These are phyloP conservation scores for Mycena maculata DNA, from an alignment of 768 basidiomycete species.

Conservation along the genomic window DNA sequence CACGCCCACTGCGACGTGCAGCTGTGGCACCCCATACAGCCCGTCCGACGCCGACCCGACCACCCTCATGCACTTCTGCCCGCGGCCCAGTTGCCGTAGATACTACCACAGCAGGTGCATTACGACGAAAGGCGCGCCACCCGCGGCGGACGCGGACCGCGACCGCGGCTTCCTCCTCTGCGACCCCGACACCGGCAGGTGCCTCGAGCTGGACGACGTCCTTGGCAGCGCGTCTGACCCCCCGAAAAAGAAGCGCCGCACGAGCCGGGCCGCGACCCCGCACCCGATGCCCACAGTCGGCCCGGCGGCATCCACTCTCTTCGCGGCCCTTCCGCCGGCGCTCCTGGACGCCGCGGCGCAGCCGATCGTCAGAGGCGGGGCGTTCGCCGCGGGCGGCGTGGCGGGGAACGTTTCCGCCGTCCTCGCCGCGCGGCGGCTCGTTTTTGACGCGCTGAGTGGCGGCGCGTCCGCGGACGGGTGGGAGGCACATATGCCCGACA, in stretches of 20 bases:
- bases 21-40: conserved; percentile 60
- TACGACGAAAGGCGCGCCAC: conserved; percentile 33
- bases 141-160: background rate
- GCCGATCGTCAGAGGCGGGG: conserved; percentile 62
- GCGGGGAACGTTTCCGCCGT: conserved; percentile 65
- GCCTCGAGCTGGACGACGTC: background rate
- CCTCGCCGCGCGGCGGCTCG: conserved; percentile 57
- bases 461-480: conserved; percentile 1
- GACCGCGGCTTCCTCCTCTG: conserved; percentile 31
- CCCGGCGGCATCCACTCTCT: too few relatives aligned
- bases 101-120: conserved; percentile 65
- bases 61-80: conserved; percentile 67
- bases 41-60: conserved; percentile 47
- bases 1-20: conserved; percentile 54
- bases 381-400: conserved; percentile 53
- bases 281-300: background rate
- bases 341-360: conserved; percentile 55
- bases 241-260: conserved; percentile 26
- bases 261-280: conserved; percentile 12
- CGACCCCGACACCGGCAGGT: conserved; percentile 29
- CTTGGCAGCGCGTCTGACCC: conserved; percentile 8
- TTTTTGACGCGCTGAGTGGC: conserved; percentile 50
- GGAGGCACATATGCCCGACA: conserved; percentile 46
- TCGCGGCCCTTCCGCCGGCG: background rate
- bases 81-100: conserved; percentile 58